Conservation (phyloP, 805 yeast species). For the Wickerhamiella alocasiicola region DNA sequence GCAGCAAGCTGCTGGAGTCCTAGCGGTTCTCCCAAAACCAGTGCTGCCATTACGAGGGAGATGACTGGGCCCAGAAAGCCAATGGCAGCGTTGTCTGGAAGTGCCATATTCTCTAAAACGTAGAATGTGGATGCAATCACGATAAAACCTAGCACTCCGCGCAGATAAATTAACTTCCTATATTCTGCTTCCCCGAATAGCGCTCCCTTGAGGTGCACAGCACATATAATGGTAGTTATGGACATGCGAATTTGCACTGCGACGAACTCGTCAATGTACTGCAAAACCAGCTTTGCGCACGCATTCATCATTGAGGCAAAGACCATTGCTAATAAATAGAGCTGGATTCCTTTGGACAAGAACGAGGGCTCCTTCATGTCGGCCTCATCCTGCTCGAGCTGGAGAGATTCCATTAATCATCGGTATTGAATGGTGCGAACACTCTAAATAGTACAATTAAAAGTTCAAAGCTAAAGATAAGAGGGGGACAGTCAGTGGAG, state of each 20-base stretch:
- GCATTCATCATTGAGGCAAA: slow-evolving; percentile 20
- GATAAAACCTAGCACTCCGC: slow-evolving; percentile 65
- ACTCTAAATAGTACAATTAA: too few species aligned
- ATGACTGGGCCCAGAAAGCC: slow-evolving; percentile 68
- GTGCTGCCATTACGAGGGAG: slow-evolving; percentile 62
- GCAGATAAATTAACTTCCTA: slow-evolving; percentile 39
- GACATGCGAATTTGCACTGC: slow-evolving; percentile 67
- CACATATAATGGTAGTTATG: slow-evolving; percentile 51
- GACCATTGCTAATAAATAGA: slow-evolving; percentile 17
- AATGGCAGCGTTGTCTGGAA: slow-evolving; percentile 76
- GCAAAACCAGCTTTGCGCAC: slow-evolving; percentile 17
- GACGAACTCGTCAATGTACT: slow-evolving; percentile 14
- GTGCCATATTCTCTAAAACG: slow-evolving; percentile 57
- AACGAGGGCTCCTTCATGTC: not conserved
- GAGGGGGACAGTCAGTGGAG: too few species aligned
- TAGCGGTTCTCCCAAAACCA: slow-evolving; percentile 52
- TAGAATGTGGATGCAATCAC: slow-evolving; percentile 74
- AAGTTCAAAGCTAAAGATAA: too few species aligned
- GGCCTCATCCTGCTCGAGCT: not conserved
- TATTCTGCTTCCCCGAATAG: slow-evolving; percentile 39
- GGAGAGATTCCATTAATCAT: too few species aligned
- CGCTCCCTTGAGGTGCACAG: slow-evolving; percentile 41
- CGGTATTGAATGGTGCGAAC: too few species aligned
- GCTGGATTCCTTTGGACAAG: slow-evolving; percentile 9
- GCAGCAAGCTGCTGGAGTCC: slow-evolving; percentile 56